Evolutionary conservation across 2,329 filamentous ascomycete genomes (phyloP).

Genomic region (Aspergillus sp.): DNA sequence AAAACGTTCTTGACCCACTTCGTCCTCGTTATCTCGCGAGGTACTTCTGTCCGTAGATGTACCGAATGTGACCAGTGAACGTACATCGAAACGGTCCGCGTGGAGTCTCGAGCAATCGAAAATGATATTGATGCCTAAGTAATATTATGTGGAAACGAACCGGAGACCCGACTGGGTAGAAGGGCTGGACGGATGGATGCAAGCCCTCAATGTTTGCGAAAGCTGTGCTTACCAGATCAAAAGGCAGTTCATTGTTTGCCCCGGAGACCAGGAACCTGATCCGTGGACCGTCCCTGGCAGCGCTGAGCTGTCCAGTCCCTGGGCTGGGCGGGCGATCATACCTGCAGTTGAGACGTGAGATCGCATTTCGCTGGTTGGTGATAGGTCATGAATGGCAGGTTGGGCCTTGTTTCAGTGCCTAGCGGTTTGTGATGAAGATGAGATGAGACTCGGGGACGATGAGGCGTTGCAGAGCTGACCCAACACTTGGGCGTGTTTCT

Average conservation of each 20-base stretch:
- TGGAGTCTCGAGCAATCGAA: not conserved
- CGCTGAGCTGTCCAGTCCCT: constrained; percentile 3
- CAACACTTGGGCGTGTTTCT: not conserved
- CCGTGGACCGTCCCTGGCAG: not conserved
- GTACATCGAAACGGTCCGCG: constrained; percentile 1
- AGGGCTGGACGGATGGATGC: not conserved
- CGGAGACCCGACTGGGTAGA: not conserved
- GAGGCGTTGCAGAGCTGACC: not conserved
- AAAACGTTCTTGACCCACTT: not conserved
- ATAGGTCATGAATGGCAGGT: not conserved
- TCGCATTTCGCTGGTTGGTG: not conserved
- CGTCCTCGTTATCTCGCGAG: not conserved
- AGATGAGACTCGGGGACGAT: not conserved
- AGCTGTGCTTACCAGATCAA: not conserved
- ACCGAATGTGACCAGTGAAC: not conserved
- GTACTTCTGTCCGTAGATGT: not conserved
- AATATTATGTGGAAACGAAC: not conserved
- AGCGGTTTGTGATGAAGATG: not conserved
- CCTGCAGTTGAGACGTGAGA: not conserved
- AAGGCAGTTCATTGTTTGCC: not conserved
- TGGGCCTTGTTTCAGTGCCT: not conserved
- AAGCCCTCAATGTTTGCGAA: not conserved
- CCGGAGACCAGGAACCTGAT: not conserved
- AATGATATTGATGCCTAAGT: constrained; percentile 1
- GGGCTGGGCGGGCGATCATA: not conserved